Conservation (phyloP, 2,329 filamentous ascomycete species). For the Penicillium sp. region DNA sequence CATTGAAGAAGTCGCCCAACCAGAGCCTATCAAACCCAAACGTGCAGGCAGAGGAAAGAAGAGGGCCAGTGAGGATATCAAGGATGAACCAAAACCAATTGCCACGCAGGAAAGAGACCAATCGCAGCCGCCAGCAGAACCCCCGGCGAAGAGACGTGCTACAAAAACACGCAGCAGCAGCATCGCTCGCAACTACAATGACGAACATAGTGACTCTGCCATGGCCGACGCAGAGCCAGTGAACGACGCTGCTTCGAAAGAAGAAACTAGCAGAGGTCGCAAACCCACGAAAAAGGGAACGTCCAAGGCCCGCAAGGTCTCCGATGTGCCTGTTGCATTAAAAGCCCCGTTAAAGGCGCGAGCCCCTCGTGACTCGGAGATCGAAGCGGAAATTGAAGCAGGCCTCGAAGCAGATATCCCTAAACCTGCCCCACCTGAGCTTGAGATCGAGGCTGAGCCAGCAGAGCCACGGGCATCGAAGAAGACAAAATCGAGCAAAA, state of each 20-base stretch:
- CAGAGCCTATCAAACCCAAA: slow-evolving; percentile 39
- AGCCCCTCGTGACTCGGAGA: slow-evolving; percentile 62
- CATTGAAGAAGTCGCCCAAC: slow-evolving; percentile 23
- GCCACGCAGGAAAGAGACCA: slow-evolving; percentile 16
- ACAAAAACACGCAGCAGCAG: slow-evolving; percentile 54
- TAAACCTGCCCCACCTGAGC: slow-evolving; percentile 50
- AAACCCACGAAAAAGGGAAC: slow-evolving; percentile 40
- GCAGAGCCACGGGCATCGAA: slow-evolving; percentile 33
- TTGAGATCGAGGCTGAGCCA: slow-evolving; percentile 10
- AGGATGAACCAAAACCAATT: slow-evolving; percentile 23
- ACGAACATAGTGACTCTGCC: slow-evolving; percentile 39
- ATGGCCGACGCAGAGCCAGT: slow-evolving; percentile 31
- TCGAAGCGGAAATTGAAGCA: slow-evolving; percentile 65
- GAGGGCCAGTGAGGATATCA: slow-evolving; percentile 60
- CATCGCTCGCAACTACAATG: slow-evolving; percentile 38
- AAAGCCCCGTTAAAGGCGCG: slow-evolving; percentile 47
- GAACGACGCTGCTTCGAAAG: slow-evolving; percentile 24
- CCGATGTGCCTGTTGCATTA: slow-evolving; percentile 49
- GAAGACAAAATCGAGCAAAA: slow-evolving; percentile 34
- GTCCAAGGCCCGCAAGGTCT: slow-evolving; percentile 53
- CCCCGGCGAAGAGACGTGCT: slow-evolving; percentile 60
- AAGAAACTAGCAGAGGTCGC: slow-evolving; percentile 48
- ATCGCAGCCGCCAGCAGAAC: slow-evolving; percentile 29
- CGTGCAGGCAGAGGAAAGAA: slow-evolving; percentile 56
- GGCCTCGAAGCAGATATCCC: slow-evolving; percentile 60